Evolutionary conservation across 2,329 filamentous ascomycete genomes (phyloP), one percentile per base, ranked within the genome.

Genomic region (Fusarium sp.): DNA sequence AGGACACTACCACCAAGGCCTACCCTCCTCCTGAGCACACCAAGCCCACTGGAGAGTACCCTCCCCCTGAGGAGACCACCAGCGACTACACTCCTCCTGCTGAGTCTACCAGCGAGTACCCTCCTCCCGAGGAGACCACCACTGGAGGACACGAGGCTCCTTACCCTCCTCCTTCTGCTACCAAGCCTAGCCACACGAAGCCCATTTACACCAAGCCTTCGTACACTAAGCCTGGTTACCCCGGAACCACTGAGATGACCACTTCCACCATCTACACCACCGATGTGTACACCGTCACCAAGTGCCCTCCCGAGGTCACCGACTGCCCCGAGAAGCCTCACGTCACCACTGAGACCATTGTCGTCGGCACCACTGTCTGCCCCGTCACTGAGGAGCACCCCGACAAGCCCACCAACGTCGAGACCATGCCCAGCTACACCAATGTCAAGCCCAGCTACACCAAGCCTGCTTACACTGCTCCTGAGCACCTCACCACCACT

Each of bases 251-350:
- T 34, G 16, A 34, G 38, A 56, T 34, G 65, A 46, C 57, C 7
- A 72, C 70, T 22, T 70, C 66, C 2, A 72, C 70, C 16, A 53
- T 72, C n/a, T 72, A 72, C 59, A 72, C 70, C 22, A 72, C 70
- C 9, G 42, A 30, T 25, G 51, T 66, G 2, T 49, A 57, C 9
- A 72, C 69, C 1, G 66, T 72, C 30, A 72, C 68, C 3, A 47
- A 40, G 45, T 72, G 69, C 6, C 57, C 60, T 9, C 58, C 69
- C 8, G 58, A 69, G 47, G 61, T 57, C 0, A 51, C 66, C 3
- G 9, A 70, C 32, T 70, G 67, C 49, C 62, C 66, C 3, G 51
- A 52, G 46, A 32, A 20, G 18, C 67, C 67, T 42, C 61, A 70
- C 7, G 42, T 62, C 44, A 66, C 61, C 34, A 70, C 67, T 10